Base-by-base conservation (phyloP, 163 green algal genomes). In the Scenedesmus sp. region DNA sequence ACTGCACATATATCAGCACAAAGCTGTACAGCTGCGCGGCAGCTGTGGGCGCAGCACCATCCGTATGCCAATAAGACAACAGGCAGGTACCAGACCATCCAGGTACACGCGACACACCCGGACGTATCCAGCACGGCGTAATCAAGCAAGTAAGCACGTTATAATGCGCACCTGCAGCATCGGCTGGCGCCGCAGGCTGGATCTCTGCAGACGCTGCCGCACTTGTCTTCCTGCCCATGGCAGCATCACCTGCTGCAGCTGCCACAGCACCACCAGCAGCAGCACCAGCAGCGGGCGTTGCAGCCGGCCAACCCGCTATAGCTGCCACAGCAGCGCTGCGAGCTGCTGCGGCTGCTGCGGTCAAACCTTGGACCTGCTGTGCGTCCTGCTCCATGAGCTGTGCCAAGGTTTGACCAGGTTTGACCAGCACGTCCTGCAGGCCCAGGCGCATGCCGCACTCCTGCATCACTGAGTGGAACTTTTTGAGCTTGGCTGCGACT, bases 401-500 rank as follows among this genome's bases (percentile, higher is more conserved):
- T 55, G 59, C 54, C 56, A 66, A 23, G 3, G 56, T 81, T 79
- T 92, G 62, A 26, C 88, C 88, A 46, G 88, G 88, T 82, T 90
- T 74, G 66, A 90, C 23, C 89, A 92, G 54, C 34, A 92, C 9
- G 20, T 92, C 89, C 23, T 84, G 52, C 66, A 92, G 55, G 54
- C 89, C 89, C 52, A 92, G n/a, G 12, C 82, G 82, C 82, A 92
- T 23, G 46, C 26, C 82, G 56, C 8, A 70, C 23, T 90, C 82
- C 34, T 82, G 55, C 66, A 92, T 52, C 66, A 92, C 82, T 59
- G 82, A 54, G 54, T 92, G 89, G 18, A 92, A 90, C 56, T 92
- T 92, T 20, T 90, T 89, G 15, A 92, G 89, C 89, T 92, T 92
- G 8, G n/a, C 55, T 12, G 73, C 59, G 3, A 92, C 89, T 55